phyloP scores from a whole-genome alignment of 768 basidiomycete species.

The Suillus subluteus region DNA sequence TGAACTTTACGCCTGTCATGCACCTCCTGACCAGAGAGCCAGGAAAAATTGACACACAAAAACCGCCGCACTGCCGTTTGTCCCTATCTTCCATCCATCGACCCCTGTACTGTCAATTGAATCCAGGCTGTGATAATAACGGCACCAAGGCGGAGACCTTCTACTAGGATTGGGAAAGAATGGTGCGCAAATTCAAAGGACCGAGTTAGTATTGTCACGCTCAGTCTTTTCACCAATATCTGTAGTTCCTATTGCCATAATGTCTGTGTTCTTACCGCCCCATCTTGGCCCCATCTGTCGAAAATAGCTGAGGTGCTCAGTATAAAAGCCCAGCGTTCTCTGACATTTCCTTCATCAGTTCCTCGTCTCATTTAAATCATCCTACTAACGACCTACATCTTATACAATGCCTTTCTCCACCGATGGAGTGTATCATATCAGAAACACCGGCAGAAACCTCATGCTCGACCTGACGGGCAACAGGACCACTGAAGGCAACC shows the following conservation, averaged over 20 bases:
- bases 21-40: no score
- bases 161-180: neutral
- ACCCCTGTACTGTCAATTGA: neutral
- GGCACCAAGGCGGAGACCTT: neutral
- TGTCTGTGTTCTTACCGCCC: neutral
- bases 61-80: neutral
- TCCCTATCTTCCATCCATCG: neutral
- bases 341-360: neutral
- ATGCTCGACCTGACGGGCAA: neutral
- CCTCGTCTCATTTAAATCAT: neutral
- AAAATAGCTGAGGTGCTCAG: neutral
- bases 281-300: neutral
- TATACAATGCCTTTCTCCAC: neutral
- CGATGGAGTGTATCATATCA: neutral
- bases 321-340: neutral
- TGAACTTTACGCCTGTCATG: no score
- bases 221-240: neutral
- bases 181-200: neutral
- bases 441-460: neutral
- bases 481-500: neutral
- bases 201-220: neutral
- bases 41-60: neutral
- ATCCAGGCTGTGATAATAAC: neutral
- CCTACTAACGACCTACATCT: neutral
- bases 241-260: neutral